phyloP scores from a whole-genome alignment of 108 stramenopile species.

The Fragilariopsis cylindrus region DNA sequence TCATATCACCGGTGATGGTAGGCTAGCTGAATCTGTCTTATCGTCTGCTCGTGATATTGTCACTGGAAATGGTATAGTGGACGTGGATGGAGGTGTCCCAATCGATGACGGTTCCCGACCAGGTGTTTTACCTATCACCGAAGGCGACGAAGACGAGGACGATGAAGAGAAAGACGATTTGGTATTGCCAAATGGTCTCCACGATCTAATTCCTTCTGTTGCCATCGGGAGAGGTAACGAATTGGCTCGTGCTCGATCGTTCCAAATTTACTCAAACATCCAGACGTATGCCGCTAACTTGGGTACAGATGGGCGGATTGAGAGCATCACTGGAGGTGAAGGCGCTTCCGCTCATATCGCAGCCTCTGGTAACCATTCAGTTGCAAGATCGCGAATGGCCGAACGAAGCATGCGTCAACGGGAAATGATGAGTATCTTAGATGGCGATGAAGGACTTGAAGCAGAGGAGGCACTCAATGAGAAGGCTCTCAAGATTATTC shows the following conservation, averaged over 20 bases:
- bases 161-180: conserved; percentile 32
- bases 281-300: conserved; percentile 68
- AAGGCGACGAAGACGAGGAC: conserved; percentile 50
- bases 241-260: conserved; percentile 41
- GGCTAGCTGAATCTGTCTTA: conserved; percentile 1
- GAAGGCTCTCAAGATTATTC: conserved; percentile 94
- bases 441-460: conserved; percentile 49
- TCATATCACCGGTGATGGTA: conserved; percentile 5
- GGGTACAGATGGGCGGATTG: conserved; percentile 60
- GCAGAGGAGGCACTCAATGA: conserved; percentile 91
- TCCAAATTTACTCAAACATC: conserved; percentile 78
- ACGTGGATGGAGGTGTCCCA: conserved; percentile 23
- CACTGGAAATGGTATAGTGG: conserved; percentile 10
- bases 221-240: conserved; percentile 2
- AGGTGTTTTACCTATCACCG: conserved; percentile 41
- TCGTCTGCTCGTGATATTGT: background rate
- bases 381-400: conserved; percentile 60
- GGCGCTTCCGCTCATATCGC: conserved; percentile 36
- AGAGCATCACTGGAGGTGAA: conserved; percentile 61
- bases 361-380: conserved; percentile 40
- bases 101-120: conserved; percentile 26
- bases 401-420: conserved; percentile 74
- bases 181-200: conserved; percentile 5
- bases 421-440: conserved; percentile 61
- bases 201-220: background rate